Evolutionary conservation across 306 rosid genomes (phyloP).

Genomic region (Pyrus communis): DNA sequence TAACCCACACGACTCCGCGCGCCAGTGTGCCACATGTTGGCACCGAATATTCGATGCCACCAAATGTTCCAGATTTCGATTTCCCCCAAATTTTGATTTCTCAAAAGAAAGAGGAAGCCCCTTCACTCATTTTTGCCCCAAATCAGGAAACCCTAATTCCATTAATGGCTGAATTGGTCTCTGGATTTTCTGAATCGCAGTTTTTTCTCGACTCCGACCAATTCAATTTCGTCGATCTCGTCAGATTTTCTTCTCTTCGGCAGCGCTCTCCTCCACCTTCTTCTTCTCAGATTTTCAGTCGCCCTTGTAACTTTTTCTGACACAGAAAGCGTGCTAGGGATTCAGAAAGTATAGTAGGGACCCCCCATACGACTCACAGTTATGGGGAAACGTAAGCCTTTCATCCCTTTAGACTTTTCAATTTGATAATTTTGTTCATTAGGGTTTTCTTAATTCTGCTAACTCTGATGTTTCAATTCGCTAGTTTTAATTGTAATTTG

Average conservation of each 20-base stretch:
- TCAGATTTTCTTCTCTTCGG: slow-evolving; percentile 6
- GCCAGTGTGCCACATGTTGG: not conserved
- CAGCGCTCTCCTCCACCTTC: slow-evolving; percentile 7
- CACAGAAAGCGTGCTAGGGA: not conserved
- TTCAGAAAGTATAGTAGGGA: not conserved
- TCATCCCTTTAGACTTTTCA: not conserved
- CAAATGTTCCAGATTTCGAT: not conserved
- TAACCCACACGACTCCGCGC: not conserved
- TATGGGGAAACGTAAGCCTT: slow-evolving; percentile 85
- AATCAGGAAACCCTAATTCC: not conserved
- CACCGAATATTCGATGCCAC: slow-evolving; percentile 38
- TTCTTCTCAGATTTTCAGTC: slow-evolving; percentile 26
- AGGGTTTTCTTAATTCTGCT: not conserved
- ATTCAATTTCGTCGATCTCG: slow-evolving; percentile 30
- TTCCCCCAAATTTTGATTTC: not conserved
- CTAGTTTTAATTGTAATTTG: not conserved
- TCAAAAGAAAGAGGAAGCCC: not conserved
- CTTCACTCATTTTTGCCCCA: not conserved
- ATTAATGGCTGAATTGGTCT: slow-evolving; percentile 64
- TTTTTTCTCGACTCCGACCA: slow-evolving; percentile 22
- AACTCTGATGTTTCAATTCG: too few relatives aligned
- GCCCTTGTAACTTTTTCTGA: slow-evolving; percentile 36
- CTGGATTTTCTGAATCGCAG: slow-evolving; percentile 20
- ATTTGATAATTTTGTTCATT: not conserved
- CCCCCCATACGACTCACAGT: slow-evolving; percentile 11